Evolutionary conservation across 2,329 filamentous ascomycete genomes (phyloP).

Genomic region (Arthrobotrys sinensis): DNA sequence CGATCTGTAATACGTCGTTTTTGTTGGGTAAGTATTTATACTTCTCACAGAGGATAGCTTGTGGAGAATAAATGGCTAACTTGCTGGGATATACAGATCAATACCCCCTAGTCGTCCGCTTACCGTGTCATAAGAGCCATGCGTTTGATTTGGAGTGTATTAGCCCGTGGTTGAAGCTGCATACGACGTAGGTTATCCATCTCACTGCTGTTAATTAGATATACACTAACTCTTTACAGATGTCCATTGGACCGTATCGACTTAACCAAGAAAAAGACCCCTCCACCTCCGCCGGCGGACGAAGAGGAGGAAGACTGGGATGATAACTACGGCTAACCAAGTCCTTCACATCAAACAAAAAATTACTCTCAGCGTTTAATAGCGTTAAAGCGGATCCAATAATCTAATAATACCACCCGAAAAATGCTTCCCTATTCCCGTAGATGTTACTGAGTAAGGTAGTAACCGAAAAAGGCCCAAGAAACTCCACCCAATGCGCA

Average conservation of each 20-base stretch:
- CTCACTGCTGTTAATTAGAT: neutral
- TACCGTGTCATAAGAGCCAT: constrained; percentile 63
- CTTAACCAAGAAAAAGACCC: constrained; percentile 62
- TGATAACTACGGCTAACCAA: constrained; percentile 65
- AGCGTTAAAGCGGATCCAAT: constrained; percentile 2
- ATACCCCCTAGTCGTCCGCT: constrained; percentile 62
- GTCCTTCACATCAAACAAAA: neutral
- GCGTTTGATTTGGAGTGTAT: constrained; percentile 64
- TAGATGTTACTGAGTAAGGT: too few relatives aligned
- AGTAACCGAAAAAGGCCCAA: neutral
- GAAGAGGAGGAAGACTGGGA: constrained; percentile 63
- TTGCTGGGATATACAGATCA: constrained; percentile 43
- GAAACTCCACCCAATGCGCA: constrained; percentile 29
- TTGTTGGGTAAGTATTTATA: constrained; percentile 54
- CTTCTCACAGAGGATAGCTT: neutral
- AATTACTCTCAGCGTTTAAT: neutral
- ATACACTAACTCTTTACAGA: constrained; percentile 21
- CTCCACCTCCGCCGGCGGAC: constrained; percentile 44
- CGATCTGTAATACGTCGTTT: constrained; percentile 63
- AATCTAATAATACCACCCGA: constrained; percentile 3
- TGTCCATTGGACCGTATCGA: constrained; percentile 63
- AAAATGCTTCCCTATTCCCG: too few relatives aligned
- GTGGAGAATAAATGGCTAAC: neutral
- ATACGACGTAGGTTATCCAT: constrained; percentile 59
- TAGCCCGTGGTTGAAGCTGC: constrained; percentile 63